These are phyloP conservation scores for Phyllachora maydis DNA, from an alignment of 2,329 filamentous ascomycete genomes.

Conservation along the genomic window DNA sequence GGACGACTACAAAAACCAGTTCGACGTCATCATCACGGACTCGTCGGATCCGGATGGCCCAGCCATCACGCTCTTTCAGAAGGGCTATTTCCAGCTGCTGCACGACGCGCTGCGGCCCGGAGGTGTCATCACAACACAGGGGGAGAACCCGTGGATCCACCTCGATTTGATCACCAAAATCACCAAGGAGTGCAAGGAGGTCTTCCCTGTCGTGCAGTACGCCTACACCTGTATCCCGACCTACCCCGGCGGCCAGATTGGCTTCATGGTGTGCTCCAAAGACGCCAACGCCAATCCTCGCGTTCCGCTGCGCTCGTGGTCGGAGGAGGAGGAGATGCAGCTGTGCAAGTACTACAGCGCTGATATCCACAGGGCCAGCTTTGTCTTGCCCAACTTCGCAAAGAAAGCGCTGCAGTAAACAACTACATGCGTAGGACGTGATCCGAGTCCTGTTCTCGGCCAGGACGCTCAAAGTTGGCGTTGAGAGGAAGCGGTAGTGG, in stretches of 20 bases:
- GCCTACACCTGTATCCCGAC: constrained; percentile 98
- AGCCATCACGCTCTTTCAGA: constrained; percentile 92
- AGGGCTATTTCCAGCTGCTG: constrained; percentile 94
- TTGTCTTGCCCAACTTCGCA: constrained; percentile 85
- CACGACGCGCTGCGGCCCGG: constrained; percentile 77
- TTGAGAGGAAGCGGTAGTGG: no score
- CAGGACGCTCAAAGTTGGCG: no score
- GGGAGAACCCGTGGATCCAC: constrained; percentile 99
- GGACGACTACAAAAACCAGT: constrained; percentile 85
- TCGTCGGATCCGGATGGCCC: constrained; percentile 94
- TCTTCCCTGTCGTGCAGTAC: constrained; percentile 96
- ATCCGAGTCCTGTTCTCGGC: neutral
- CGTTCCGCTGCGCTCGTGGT: constrained; percentile 66
- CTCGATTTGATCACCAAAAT: constrained; percentile 81
- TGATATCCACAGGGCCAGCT: constrained; percentile 88
- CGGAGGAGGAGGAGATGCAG: constrained; percentile 73
- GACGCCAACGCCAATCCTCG: constrained; percentile 67
- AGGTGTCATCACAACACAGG: constrained; percentile 99
- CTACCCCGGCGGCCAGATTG: constrained; percentile 96
- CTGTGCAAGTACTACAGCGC: constrained; percentile 95
- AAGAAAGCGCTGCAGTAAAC: constrained; percentile 47
- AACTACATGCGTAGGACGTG: neutral
- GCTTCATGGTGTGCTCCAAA: constrained; percentile 99
- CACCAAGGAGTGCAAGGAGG: constrained; percentile 89
- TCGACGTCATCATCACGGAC: constrained; percentile 99